Evolutionary conservation across 495 filamentous ascomycete genomes (phyloP).

Genomic region (Penicillium angulare): DNA sequence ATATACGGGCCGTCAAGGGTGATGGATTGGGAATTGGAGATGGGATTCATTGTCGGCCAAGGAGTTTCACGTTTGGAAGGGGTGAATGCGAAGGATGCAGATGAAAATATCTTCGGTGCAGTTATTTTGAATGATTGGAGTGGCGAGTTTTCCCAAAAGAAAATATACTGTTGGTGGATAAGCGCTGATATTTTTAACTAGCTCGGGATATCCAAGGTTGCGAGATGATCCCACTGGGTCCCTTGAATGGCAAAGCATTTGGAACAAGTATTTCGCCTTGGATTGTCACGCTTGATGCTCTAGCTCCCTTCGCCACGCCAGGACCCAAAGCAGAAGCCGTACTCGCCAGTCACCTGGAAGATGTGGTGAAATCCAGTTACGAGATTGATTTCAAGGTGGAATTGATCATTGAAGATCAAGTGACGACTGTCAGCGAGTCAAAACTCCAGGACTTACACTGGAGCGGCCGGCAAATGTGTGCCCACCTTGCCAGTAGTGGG

Average conservation of each 20-base stretch:
- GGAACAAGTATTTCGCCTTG: slow-evolving; percentile 77
- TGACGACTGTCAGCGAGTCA: slow-evolving; percentile 58
- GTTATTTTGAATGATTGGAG: slow-evolving; percentile 91
- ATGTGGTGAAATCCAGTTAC: slow-evolving; percentile 57
- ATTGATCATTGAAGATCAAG: slow-evolving; percentile 54
- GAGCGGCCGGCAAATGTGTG: slow-evolving; percentile 83
- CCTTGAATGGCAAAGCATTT: slow-evolving; percentile 71
- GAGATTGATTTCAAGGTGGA: slow-evolving; percentile 68
- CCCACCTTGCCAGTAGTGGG: slow-evolving; percentile 76
- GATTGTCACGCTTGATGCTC: slow-evolving; percentile 76
- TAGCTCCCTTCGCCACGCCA: slow-evolving; percentile 56
- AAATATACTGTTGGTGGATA: slow-evolving; percentile 25
- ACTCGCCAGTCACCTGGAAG: slow-evolving; percentile 62
- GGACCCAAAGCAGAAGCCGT: slow-evolving; percentile 55
- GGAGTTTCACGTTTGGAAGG: slow-evolving; percentile 13
- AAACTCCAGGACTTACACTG: slow-evolving; percentile 67
- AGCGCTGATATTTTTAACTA: slow-evolving; percentile 22
- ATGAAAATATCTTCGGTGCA: slow-evolving; percentile 74
- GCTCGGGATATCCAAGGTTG: slow-evolving; percentile 36
- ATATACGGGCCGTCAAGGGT: slow-evolving; percentile 55
- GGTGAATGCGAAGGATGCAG: slow-evolving; percentile 49
- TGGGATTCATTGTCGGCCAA: slow-evolving; percentile 71
- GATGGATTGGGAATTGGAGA: slow-evolving; percentile 81
- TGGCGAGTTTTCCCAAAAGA: slow-evolving; percentile 51
- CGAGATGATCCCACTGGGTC: slow-evolving; percentile 38